phyloP scores from a whole-genome alignment of 306 rosid species.

The Fragaria ananassa region DNA sequence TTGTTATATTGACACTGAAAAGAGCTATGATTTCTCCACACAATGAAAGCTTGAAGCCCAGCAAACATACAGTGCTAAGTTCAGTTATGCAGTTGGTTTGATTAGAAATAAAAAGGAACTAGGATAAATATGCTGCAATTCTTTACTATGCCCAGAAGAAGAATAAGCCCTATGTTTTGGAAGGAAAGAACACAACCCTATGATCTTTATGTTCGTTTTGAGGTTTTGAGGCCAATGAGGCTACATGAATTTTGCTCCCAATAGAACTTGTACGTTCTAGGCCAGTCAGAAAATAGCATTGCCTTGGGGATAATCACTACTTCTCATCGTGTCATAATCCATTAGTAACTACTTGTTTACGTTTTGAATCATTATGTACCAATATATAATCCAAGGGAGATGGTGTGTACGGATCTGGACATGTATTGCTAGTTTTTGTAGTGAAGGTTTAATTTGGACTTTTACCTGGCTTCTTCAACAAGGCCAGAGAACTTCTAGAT shows the following conservation, averaged over 20 bases:
- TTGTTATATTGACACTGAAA: constrained; percentile 37
- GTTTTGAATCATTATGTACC: not conserved
- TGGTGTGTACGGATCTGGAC: not conserved
- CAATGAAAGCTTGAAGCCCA: not conserved
- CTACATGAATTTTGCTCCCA: not conserved
- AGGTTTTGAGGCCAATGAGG: not conserved
- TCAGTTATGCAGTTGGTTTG: not conserved
- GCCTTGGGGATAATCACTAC: not conserved
- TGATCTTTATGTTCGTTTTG: not conserved
- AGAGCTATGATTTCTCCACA: constrained; percentile 19
- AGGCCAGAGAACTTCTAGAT: too few relatives aligned
- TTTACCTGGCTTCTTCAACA: too few relatives aligned
- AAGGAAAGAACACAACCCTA: not conserved
- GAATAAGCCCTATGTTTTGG: not conserved
- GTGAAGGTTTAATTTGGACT: too few relatives aligned
- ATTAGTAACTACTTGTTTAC: not conserved
- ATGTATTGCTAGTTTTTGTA: not conserved
- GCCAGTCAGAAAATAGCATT: constrained; percentile 2
- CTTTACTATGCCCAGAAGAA: not conserved
- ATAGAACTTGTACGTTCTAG: not conserved
- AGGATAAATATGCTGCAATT: not conserved
- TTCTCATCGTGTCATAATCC: not conserved
- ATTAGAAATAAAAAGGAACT: not conserved
- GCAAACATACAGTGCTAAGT: not conserved
- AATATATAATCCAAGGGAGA: not conserved